Evolutionary conservation across 345 rosid genomes (phyloP), one percentile per base, ranked within the genome.

Genomic region (Balakata baccata): DNA sequence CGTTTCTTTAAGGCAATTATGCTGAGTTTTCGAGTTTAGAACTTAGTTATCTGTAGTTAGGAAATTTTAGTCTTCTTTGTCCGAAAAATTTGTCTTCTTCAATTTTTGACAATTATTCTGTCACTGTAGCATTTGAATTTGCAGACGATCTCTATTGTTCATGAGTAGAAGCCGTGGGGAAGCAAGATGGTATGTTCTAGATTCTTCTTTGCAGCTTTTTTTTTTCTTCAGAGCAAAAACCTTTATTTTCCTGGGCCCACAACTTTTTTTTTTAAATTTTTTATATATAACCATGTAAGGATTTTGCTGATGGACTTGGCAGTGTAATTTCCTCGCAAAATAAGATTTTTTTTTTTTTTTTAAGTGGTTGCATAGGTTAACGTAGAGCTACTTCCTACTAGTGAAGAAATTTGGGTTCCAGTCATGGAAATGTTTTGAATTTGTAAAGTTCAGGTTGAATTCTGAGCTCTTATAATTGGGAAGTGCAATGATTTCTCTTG

Each of bases 161-260:
- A 70, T 45, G 25, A 70, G 47, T 11, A 37, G 68, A 46, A 59
- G 17, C 56, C 16, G 71, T 43, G 61, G 62, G 61, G 71, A 73
- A 61, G 66, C 45, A 71, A 60, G 43, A 82, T 82, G 85, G 83
- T 82, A 76, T 3, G 69, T 57, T 71, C 61, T 25, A 29, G 69
- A 73, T 68, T 76, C 20, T 47, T 70, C 10, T 60, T 51, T 58
- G 16, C 38, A 22, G 13, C 13, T 38, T 17, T 54, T 54, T n/a
- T 6, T 29, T 0, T 41, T 45, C 56, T 58, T 25, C 51, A 47
- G 51, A 14, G 51, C 0, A 47, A 47, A 47, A 47, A 29, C 51
- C 12, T 1, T 64, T 54, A 18, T 37, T 1, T 29, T 71, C 3
- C 8, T 53, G 60, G 72, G 46, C 54, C 47, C 51, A 20, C 51